These are phyloP conservation scores for Gossypium anomalum DNA, from an alignment of 345 rosid genomes.

Conservation along the genomic window DNA sequence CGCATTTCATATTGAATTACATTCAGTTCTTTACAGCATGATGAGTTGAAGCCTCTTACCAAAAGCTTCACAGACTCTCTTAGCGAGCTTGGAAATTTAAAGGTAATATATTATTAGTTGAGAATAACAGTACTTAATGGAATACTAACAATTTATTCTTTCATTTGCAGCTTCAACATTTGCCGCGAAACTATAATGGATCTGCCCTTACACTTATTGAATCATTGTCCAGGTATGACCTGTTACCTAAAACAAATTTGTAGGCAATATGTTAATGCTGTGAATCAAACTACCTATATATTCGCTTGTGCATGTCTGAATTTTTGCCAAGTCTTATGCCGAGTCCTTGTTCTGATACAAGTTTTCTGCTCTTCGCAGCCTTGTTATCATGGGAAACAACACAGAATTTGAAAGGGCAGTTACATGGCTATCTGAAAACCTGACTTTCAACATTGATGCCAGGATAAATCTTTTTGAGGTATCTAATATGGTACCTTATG, in stretches of 20 bases:
- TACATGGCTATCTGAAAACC: conserved; percentile 83
- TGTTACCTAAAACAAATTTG: conserved; percentile 5
- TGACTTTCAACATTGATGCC: conserved; percentile 74
- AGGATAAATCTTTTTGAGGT: conserved; percentile 97
- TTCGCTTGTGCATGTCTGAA: not conserved
- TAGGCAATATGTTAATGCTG: not conserved
- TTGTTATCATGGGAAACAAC: conserved; percentile 77
- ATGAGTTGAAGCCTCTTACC: conserved; percentile 87
- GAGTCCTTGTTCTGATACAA: conserved; percentile 8
- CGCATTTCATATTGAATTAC: conserved; percentile 6
- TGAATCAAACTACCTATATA: not conserved
- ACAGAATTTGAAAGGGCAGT: conserved; percentile 83
- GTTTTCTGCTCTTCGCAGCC: conserved; percentile 47
- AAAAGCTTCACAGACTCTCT: conserved; percentile 87
- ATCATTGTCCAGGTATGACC: conserved; percentile 74
- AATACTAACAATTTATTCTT: conserved; percentile 16
- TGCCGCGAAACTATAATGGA: conserved; percentile 79
- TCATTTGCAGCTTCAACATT: conserved; percentile 77
- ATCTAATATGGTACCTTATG: conserved; percentile 3
- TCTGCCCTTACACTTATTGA: conserved; percentile 88
- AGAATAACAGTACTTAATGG: not conserved
- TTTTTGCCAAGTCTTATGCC: conserved; percentile 12
- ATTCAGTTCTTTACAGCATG: conserved; percentile 55
- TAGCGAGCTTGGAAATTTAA: conserved; percentile 90
- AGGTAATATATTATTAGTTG: conserved; percentile 39